Conservation (phyloP, 305 asterid species). For the Plantago lanceolata region DNA sequence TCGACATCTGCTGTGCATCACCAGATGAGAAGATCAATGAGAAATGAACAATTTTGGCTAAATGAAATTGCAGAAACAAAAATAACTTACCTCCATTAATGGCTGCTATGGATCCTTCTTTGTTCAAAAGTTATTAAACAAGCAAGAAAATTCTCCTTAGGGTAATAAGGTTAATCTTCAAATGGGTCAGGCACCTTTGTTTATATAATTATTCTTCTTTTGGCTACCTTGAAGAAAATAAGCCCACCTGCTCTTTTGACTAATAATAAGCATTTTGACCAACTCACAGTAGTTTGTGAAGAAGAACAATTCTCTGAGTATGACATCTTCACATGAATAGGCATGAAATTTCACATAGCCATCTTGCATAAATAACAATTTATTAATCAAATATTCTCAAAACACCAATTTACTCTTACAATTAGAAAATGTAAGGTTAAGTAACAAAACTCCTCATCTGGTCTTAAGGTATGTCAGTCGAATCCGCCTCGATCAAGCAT, state of each 20-base stretch:
- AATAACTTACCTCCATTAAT: not conserved
- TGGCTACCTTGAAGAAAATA: not conserved
- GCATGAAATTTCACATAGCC: not conserved
- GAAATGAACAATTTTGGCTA: not conserved
- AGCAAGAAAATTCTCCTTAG: not conserved
- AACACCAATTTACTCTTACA: too few relatives aligned
- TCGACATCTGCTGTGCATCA: not conserved
- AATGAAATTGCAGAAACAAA: not conserved
- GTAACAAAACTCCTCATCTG: not conserved
- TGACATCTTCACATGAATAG: not conserved
- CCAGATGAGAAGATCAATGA: not conserved
- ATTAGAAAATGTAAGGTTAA: not conserved
- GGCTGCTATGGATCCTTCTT: not conserved
- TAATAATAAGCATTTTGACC: not conserved
- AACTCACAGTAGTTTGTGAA: not conserved
- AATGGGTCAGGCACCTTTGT: not conserved
- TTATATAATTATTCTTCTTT: too few relatives aligned
- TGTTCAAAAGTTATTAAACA: not conserved
- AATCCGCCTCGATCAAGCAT: constrained; percentile 74
- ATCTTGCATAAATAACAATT: not conserved
- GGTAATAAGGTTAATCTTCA: not conserved
- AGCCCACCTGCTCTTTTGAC: not conserved
- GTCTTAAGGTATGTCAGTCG: constrained; percentile 24
- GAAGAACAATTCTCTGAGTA: not conserved
- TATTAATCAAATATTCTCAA: too few relatives aligned